Evolutionary conservation across 257 asterid species (phyloP), one percentile per base, ranked within the genome.

Genomic region (Primulina eburnea): DNA sequence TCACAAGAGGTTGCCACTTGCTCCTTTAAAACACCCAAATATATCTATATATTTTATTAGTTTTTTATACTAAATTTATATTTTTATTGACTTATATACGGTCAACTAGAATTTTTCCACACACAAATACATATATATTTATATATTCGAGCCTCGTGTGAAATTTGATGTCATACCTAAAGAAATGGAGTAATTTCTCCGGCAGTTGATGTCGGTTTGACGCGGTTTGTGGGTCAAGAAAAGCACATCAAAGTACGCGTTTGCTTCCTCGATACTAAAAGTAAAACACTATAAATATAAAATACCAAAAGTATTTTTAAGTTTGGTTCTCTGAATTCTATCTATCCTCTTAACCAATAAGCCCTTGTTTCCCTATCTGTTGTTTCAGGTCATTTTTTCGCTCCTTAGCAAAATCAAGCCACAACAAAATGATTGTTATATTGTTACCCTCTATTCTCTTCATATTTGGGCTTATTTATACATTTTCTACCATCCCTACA

Each of bases 201-300:
- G 37, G 7, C 37, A 33, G 37, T 3, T 33, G 2, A 33, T 33
- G 37, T 0, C 37, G 37, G 6, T 33, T 33, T 33, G 37, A 33
- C 37, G 50, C 96, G 95, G 84, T 89, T 86, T 85, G 90, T 82
- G 90, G 89, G 90, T 83, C 88, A 66, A 67, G 61, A 18, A 30
- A 64, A 70, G 70, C 50, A 10, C n/a, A 47, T 21, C 16, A 34
- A 64, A 61, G 74, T 5, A 83, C 91, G 91, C 88, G 88, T 83
- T 64, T 52, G 37, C 68, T 64, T 71, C 73, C 79, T 75, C 57
- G 61, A 20, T 66, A 50, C 77, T 55, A 64, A 16, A 20, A 52
- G 26, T 24, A 9, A n/a, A 8, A 0, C 60, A 16, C 38, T 6
- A 18, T 37, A 50, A 52, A 5, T 12, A 59, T 29, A 20, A 26